Percentiles rank a stretch among this genome's conserved stretches.
Conservation (phyloP, 2,329 filamentous ascomycete species). For the Metarhizium sp. region DNA sequence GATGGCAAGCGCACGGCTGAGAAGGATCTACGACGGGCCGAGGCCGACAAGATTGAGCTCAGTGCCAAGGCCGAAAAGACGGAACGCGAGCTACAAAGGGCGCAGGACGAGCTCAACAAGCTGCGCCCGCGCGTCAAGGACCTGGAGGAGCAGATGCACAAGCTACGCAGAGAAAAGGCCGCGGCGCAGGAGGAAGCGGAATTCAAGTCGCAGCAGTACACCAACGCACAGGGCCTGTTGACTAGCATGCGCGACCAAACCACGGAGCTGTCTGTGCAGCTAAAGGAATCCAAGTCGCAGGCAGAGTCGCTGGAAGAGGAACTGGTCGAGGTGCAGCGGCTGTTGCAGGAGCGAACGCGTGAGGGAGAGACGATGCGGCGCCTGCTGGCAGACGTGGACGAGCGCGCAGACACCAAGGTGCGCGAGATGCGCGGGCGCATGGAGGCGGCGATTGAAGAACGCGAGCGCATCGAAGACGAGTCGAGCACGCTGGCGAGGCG, state of each 20-base stretch:
- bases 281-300: slow-evolving; percentile 78
- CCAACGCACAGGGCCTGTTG: slow-evolving; percentile 74
- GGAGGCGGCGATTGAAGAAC: slow-evolving; percentile 86
- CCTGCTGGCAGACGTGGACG: slow-evolving; percentile 77
- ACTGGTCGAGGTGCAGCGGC: slow-evolving; percentile 74
- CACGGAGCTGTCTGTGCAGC: slow-evolving; percentile 77
- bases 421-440: slow-evolving; percentile 83
- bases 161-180: slow-evolving; percentile 58
- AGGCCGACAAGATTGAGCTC: slow-evolving; percentile 71
- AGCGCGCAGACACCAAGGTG: slow-evolving; percentile 69
- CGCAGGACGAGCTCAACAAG: slow-evolving; percentile 64
- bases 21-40: slow-evolving; percentile 67
- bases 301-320: slow-evolving; percentile 88
- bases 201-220: slow-evolving; percentile 77
- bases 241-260: slow-evolving; percentile 91
- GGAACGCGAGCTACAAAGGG: slow-evolving; percentile 57
- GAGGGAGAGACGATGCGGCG: slow-evolving; percentile 94
- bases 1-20: slow-evolving; percentile 66
- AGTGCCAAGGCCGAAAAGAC: slow-evolving; percentile 64
- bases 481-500: slow-evolving; percentile 67
- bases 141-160: slow-evolving; percentile 64
- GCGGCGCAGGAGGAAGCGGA: slow-evolving; percentile 69
- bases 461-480: slow-evolving; percentile 88
- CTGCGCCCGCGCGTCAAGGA: slow-evolving; percentile 53
- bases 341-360: slow-evolving; percentile 78